A percentile compares a stretch with the other conserved stretches of the same genome.
phyloP scores from a whole-genome alignment of 768 basidiomycete species.

The Mycena sanguinolenta region DNA sequence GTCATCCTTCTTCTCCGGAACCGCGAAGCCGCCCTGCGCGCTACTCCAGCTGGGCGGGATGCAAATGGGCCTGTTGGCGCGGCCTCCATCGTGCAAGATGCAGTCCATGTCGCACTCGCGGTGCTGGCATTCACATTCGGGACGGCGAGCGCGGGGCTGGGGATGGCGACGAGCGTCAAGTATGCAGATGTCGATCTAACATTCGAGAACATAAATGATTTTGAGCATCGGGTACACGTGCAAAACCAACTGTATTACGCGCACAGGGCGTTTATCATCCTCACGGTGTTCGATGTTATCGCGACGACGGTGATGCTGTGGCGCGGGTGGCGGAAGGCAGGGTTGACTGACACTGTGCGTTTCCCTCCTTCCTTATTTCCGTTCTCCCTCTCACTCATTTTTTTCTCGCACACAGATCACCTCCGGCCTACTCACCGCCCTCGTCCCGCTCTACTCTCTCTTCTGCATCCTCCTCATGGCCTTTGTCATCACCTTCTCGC shows the following conservation, averaged over 20 bases:
- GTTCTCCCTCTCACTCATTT: too few relatives aligned
- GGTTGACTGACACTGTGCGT: slow-evolving; percentile 28
- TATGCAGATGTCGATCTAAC: too few relatives aligned
- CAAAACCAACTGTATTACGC: slow-evolving; percentile 16
- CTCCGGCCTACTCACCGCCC: slow-evolving; percentile 19
- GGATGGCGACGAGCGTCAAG: slow-evolving; percentile 26
- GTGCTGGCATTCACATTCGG: slow-evolving; percentile 29
- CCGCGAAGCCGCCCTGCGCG: slow-evolving; percentile 21
- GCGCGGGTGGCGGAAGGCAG: slow-evolving; percentile 25
- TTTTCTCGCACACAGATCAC: slow-evolving; percentile 16
- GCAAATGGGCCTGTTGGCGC: too few relatives aligned
- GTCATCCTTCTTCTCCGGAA: slow-evolving; percentile 28
- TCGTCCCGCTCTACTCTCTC: slow-evolving; percentile 27
- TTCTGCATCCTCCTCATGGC: slow-evolving; percentile 25
- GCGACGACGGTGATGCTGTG: slow-evolving; percentile 25
- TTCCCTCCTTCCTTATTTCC: too few relatives aligned
- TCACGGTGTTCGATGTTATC: slow-evolving; percentile 29
- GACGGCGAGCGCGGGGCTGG: slow-evolving; percentile 25
- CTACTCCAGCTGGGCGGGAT: slow-evolving; percentile 21
- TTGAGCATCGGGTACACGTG: slow-evolving; percentile 1
- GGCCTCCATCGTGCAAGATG: slow-evolving; percentile 22
- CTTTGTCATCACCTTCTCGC: slow-evolving; percentile 35
- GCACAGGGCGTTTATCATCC: slow-evolving; percentile 20
- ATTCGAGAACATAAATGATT: background rate
- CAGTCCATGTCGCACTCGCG: slow-evolving; percentile 26